Evolutionary conservation across 768 basidiomycete genomes (phyloP).

Genomic region (Leccinum pellstonianum): DNA sequence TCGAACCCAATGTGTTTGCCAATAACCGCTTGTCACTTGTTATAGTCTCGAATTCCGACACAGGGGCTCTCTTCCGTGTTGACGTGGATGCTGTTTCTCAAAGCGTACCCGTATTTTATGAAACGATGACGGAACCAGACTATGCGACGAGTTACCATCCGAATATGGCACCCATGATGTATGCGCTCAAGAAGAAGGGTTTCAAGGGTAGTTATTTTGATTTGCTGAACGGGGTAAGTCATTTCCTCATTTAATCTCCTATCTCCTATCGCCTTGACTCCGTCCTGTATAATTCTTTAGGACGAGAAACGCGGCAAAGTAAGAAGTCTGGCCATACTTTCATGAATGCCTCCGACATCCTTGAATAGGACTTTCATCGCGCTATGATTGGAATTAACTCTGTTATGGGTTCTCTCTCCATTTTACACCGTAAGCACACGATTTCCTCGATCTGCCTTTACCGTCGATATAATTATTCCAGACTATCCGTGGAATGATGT

Average conservation of each 20-base stretch:
- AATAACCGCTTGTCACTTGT: slow-evolving; percentile 35
- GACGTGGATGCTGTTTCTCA: slow-evolving; percentile 12
- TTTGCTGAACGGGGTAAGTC: slow-evolving; percentile 22
- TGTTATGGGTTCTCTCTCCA: slow-evolving; percentile 24
- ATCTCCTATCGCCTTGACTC: neutral
- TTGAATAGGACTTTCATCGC: slow-evolving; percentile 20
- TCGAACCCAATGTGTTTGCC: slow-evolving; percentile 28
- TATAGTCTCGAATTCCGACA: slow-evolving; percentile 14
- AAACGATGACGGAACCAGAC: slow-evolving; percentile 25
- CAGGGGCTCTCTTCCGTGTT: slow-evolving; percentile 10
- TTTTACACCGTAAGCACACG: slow-evolving; percentile 22
- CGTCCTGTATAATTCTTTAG: slow-evolving; percentile 2
- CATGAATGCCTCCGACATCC: neutral
- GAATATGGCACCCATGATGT: slow-evolving; percentile 21
- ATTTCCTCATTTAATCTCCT: neutral
- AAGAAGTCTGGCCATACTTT: neutral
- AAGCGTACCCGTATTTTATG: slow-evolving; percentile 22
- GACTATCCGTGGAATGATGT: slow-evolving; percentile 28
- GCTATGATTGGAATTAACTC: slow-evolving; percentile 22
- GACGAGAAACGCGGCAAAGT: slow-evolving; percentile 15
- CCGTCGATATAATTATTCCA: neutral
- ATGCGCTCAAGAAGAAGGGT: slow-evolving; percentile 19
- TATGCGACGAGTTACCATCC: slow-evolving; percentile 24
- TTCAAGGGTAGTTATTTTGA: slow-evolving; percentile 22
- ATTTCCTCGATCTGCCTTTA: neutral